phyloP scores from a whole-genome alignment of 75 land plant species.

The Cunninghamia lanceolata region DNA sequence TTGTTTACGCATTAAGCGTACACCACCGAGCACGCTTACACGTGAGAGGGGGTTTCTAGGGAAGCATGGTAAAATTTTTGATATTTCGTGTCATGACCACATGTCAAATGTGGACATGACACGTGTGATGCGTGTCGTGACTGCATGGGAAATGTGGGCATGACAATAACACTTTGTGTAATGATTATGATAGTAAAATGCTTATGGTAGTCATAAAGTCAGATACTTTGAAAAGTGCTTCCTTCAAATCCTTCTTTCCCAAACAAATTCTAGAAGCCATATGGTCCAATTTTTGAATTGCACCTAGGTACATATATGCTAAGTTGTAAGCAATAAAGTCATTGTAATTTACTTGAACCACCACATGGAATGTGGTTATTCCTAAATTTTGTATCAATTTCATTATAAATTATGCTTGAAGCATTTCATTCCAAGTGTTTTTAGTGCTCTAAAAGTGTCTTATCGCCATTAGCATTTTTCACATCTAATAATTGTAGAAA shows the following conservation, averaged over 20 bases:
- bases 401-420: conserved; percentile 64
- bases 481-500: no score
- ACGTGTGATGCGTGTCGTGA: no score
- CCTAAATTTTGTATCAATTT: conserved; percentile 33
- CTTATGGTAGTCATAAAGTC: conserved; percentile 43
- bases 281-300: conserved; percentile 54
- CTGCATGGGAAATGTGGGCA: no score
- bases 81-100: no score
- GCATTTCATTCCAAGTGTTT: conserved; percentile 52
- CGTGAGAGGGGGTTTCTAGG: no score
- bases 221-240: conserved; percentile 46
- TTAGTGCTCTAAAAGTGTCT: no score
- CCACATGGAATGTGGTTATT: conserved; percentile 26
- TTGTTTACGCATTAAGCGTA: no score
- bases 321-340: conserved; percentile 71
- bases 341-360: conserved; percentile 65
- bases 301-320: conserved; percentile 52
- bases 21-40: no score
- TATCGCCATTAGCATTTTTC: no score
- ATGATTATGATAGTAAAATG: conserved; percentile 58
- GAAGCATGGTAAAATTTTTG: no score
- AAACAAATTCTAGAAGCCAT: conserved; percentile 72
- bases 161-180: no score
- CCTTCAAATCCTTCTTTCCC: conserved; percentile 51
- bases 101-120: no score